These are phyloP conservation scores for Tolypocladium tropicale DNA, from an alignment of 2,329 filamentous ascomycete species.

Conservation along the genomic window DNA sequence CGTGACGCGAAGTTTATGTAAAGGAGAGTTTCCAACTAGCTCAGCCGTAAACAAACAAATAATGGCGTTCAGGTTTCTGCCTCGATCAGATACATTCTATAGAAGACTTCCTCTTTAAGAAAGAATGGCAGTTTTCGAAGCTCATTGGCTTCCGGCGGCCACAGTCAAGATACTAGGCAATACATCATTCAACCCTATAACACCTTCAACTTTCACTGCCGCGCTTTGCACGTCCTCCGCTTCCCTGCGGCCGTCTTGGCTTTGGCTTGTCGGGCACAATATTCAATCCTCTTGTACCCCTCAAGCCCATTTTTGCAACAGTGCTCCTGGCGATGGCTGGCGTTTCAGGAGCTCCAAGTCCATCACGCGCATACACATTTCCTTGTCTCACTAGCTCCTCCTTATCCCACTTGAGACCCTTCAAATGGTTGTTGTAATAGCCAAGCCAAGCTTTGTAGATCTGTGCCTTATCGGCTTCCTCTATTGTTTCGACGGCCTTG, in stretches of 20 bases:
- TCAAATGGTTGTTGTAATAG: slow-evolving; percentile 42
- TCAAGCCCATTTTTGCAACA: slow-evolving; percentile 48
- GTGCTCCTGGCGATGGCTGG: slow-evolving; percentile 36
- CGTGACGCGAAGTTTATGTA: too few species aligned
- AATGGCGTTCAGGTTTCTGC: too few species aligned
- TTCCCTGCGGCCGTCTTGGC: not conserved
- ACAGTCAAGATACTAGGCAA: too few species aligned
- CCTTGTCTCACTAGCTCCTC: slow-evolving; percentile 37
- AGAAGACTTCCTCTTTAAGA: too few species aligned
- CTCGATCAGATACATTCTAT: too few species aligned
- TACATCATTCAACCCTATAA: too few species aligned
- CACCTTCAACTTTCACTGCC: not conserved
- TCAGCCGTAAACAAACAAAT: too few species aligned
- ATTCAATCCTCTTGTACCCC: slow-evolving; percentile 37
- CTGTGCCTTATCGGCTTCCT: slow-evolving; percentile 32
- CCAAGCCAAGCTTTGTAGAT: slow-evolving; percentile 49
- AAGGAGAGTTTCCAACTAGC: too few species aligned
- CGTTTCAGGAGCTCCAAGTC: slow-evolving; percentile 34
- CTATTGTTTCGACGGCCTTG: slow-evolving; percentile 29
- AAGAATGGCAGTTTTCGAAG: too few species aligned
- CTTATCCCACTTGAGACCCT: slow-evolving; percentile 31
- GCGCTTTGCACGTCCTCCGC: not conserved
- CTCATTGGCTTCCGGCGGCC: too few species aligned
- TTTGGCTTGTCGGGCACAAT: slow-evolving; percentile 32
- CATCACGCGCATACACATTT: slow-evolving; percentile 38